Evolutionary conservation across 192 early-diverging fungal species (phyloP).

Genomic region (Coemansia sp.): DNA sequence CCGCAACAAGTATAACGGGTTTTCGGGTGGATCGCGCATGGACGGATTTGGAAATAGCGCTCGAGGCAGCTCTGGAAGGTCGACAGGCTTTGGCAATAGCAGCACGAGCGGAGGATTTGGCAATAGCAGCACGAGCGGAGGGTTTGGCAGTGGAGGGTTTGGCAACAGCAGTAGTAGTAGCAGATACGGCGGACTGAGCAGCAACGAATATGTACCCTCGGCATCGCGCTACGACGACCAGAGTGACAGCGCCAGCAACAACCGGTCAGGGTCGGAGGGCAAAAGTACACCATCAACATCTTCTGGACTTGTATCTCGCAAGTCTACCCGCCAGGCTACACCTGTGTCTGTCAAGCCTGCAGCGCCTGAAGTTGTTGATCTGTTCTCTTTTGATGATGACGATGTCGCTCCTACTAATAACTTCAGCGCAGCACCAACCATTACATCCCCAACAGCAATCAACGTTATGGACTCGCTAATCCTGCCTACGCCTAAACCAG

Average conservation of each 20-base stretch:
- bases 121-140: slow-evolving; percentile 50
- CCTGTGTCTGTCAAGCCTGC: slow-evolving; percentile 23
- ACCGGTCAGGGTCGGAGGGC: slow-evolving; percentile 22
- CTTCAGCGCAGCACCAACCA: slow-evolving; percentile 23
- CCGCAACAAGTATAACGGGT: slow-evolving; percentile 83
- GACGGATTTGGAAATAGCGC: slow-evolving; percentile 12
- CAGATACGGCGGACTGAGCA: slow-evolving; percentile 39
- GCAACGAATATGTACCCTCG: slow-evolving; percentile 27
- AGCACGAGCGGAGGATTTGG: slow-evolving; percentile 27
- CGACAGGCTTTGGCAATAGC: slow-evolving; percentile 67
- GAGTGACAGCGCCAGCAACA: slow-evolving; percentile 33
- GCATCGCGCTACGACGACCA: slow-evolving; percentile 23
- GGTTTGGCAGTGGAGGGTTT: slow-evolving; percentile 60
- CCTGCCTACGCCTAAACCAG: slow-evolving; percentile 5
- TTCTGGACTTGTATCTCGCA: slow-evolving; percentile 20
- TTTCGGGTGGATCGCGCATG: slow-evolving; percentile 55
- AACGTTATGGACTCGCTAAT: slow-evolving; percentile 11
- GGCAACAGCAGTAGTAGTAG: slow-evolving; percentile 30
- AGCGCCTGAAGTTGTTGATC: slow-evolving; percentile 42
- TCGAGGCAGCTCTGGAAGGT: slow-evolving; percentile 24
- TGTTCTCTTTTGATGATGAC: slow-evolving; percentile 49
- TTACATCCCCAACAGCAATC: slow-evolving; percentile 9
- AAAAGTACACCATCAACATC: slow-evolving; percentile 26
- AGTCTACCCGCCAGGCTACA: slow-evolving; percentile 25
- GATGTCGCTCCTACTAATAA: slow-evolving; percentile 29